Conservation (phyloP, 352 stramenopile species). For the Phytopythium oedochilum region DNA sequence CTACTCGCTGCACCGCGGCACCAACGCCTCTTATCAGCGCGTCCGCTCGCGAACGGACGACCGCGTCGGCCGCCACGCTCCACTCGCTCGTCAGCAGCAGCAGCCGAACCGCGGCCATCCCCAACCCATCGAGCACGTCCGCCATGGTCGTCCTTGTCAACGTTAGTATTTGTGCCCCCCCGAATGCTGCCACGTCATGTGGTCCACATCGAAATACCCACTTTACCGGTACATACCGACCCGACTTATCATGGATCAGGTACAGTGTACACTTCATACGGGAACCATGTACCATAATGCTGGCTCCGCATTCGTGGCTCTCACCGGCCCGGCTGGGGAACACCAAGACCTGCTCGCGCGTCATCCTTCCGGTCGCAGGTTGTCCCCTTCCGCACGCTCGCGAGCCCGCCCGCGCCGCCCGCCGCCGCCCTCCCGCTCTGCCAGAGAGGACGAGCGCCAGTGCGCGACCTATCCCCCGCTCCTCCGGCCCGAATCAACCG, state of each 20-base stretch:
- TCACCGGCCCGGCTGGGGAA: too few relatives aligned
- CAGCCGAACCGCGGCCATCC: conserved; percentile 8
- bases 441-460: background rate
- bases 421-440: background rate
- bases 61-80: conserved; percentile 24
- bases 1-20: conserved; percentile 12
- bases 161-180: too few relatives aligned
- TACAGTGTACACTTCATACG: too few relatives aligned
- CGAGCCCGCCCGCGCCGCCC: background rate
- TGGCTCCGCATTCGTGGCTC: too few relatives aligned
- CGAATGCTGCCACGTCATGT: background rate
- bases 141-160: background rate
- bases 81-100: conserved; percentile 36
- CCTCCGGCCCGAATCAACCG: background rate
- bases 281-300: too few relatives aligned
- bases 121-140: conserved; percentile 20
- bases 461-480: background rate
- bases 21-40: conserved; percentile 10
- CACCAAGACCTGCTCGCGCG: background rate
- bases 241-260: too few relatives aligned
- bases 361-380: background rate
- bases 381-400: background rate
- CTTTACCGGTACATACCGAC: too few relatives aligned
- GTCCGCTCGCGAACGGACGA: conserved; percentile 18
- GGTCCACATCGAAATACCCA: too few relatives aligned